A percentile compares a stretch with the other conserved stretches of the same genome.
These are phyloP conservation scores for Arachis stenosperma DNA, from an alignment of 306 rosid species.

Conservation along the genomic window DNA sequence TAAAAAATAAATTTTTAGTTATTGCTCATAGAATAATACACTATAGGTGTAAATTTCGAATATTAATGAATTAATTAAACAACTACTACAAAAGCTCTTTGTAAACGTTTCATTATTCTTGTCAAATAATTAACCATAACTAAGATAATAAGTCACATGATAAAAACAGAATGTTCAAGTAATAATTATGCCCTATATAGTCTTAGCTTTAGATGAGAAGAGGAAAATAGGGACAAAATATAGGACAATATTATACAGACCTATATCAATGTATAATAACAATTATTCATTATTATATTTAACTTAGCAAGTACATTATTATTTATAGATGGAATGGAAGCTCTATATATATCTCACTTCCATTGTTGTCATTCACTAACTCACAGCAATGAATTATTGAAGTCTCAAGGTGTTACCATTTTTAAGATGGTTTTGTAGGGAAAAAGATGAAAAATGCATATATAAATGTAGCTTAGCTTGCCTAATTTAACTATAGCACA, in stretches of 20 bases:
- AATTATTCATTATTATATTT: too few relatives aligned
- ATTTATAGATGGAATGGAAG: constrained; percentile 17
- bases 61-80: too few relatives aligned
- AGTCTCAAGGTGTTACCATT: not conserved
- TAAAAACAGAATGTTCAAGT: too few relatives aligned
- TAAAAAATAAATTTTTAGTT: too few relatives aligned
- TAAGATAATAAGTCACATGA: too few relatives aligned
- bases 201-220: not conserved
- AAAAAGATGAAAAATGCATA: not conserved
- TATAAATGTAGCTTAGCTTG: not conserved
- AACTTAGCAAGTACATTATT: not conserved
- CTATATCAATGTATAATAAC: too few relatives aligned
- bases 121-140: too few relatives aligned
- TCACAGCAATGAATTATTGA: not conserved
- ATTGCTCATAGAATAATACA: too few relatives aligned
- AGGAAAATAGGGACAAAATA: constrained; percentile 13
- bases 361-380: not conserved
- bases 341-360: not conserved
- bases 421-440: not conserved
- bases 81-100: too few relatives aligned
- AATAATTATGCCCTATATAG: too few relatives aligned
- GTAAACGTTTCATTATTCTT: too few relatives aligned
- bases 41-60: too few relatives aligned
- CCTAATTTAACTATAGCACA: not conserved
- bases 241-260: not conserved